Base-by-base conservation (phyloP, 306 rosid genomes). In the Pachyrhizus erosus region DNA sequence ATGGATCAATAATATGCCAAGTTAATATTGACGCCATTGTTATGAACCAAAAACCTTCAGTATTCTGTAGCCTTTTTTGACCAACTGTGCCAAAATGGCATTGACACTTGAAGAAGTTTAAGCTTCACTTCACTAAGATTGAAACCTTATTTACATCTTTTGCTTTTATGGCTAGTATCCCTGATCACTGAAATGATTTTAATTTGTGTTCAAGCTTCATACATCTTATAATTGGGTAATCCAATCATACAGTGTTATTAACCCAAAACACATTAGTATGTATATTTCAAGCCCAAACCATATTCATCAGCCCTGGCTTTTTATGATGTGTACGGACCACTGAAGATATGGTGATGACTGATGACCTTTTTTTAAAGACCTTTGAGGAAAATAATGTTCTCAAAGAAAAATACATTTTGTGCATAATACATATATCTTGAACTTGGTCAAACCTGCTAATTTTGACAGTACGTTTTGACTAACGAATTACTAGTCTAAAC, bases 371-470 rank as follows among this genome's bases (percentile, higher is more conserved):
- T 66, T 65, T 17, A 13, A 17, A 73, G 17, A 37, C 24, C 62
- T 21, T 55, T 7, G 64, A 70, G 49, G 68, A 77, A 75, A 62
- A 70, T 12, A 15, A 49, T 77, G 40, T 68, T 65, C 1, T 29
- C n/a, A 27, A 58, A 76, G 57, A n/a, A 76, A 33, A 57, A 60
- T n/a, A 34, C 77, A 70, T 83, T 58, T 60, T 14, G 33, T 58
- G 49, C 74, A 58, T 68, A 24, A 29, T 46, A n/a, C 70, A 39
- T 40, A 11, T 60, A 70, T 60, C 79, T 34, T 37, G 77, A 46
- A n/a, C 54, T 55, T 33, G 34, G 40, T 71, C 23, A 43, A 31
- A 43, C n/a, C 49, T 43, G 31, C 33, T 51, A 33, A 42, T 34
- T 42, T 9, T 7, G 18, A 64, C 9, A 10, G 31, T 54, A 13